These are phyloP conservation scores for Debaryomycetaceae sp. DNA, from an alignment of 1,139 yeast genomes.

Conservation along the genomic window DNA sequence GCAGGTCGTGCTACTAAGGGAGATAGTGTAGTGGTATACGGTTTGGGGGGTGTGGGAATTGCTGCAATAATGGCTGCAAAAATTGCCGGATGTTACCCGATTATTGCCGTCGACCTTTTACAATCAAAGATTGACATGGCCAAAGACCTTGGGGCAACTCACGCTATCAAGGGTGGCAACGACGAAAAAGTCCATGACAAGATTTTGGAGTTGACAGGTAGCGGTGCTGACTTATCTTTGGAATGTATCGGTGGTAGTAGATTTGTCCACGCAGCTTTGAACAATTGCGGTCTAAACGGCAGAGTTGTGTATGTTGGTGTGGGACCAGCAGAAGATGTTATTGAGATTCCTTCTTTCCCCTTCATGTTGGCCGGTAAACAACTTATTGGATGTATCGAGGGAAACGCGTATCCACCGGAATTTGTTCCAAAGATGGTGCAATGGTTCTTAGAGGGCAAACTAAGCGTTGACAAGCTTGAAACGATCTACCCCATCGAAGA, in stretches of 20 bases:
- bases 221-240: conserved; percentile 6
- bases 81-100: conserved; percentile 5
- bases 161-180: conserved; percentile 3
- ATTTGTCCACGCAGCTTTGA: conserved; percentile 4
- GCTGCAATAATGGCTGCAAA: conserved; percentile 8
- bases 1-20: conserved; percentile 7
- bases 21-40: conserved; percentile 5
- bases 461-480: conserved; percentile 5
- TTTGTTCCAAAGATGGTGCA: conserved; percentile 6
- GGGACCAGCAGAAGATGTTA: conserved; percentile 1
- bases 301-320: conserved; percentile 6
- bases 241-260: conserved; percentile 6
- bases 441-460: conserved; percentile 5
- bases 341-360: conserved; percentile 5
- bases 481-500: conserved; percentile 3
- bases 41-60: conserved; percentile 6
- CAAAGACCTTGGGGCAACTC: conserved; percentile 5
- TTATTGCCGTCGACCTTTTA: conserved; percentile 5
- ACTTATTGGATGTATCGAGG: conserved; percentile 7
- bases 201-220: conserved; percentile 4
- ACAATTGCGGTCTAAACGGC: conserved; percentile 4
- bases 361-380: conserved; percentile 6
- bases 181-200: conserved; percentile 4
- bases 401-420: conserved; percentile 5
- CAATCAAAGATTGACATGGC: conserved; percentile 4